Percentiles rank a stretch among this genome's conserved stretches.
phyloP scores from a whole-genome alignment of 2,329 filamentous ascomycete genomes.

The Diplodia sapinea region DNA sequence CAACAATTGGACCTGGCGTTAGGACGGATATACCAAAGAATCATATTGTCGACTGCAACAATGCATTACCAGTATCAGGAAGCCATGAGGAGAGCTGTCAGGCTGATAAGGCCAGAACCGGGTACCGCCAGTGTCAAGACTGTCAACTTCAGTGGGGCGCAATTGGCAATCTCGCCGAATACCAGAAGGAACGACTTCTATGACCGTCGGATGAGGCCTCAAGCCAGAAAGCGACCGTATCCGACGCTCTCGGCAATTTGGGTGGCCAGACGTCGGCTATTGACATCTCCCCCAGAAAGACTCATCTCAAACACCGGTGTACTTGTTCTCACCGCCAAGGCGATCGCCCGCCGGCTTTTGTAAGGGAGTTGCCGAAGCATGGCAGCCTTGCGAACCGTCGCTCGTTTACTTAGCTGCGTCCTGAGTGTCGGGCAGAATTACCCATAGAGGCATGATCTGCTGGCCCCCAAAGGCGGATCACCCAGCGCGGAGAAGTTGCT shows the following conservation, averaged over 20 bases:
- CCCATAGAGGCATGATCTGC: slow-evolving; percentile 12
- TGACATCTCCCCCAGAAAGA: background rate
- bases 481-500: slow-evolving; percentile 15
- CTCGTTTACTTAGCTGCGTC: background rate
- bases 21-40: slow-evolving; percentile 29
- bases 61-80: too few species aligned
- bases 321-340: background rate
- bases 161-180: background rate
- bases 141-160: background rate
- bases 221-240: background rate
- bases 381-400: slow-evolving; percentile 1
- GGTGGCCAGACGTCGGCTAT: background rate
- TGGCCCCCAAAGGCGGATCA: slow-evolving; percentile 24
- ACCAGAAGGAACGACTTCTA: background rate
- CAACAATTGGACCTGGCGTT: slow-evolving; percentile 23
- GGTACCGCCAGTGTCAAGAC: background rate
- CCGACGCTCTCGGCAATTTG: background rate
- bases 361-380: background rate
- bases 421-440: background rate
- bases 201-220: background rate
- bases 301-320: background rate
- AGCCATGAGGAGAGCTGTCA: background rate
- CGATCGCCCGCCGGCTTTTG: background rate
- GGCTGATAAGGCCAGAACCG: background rate
- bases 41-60: slow-evolving; percentile 19